Base-by-base conservation (phyloP, 192 early-diverging fungal species). In the Coemansia sp. region DNA sequence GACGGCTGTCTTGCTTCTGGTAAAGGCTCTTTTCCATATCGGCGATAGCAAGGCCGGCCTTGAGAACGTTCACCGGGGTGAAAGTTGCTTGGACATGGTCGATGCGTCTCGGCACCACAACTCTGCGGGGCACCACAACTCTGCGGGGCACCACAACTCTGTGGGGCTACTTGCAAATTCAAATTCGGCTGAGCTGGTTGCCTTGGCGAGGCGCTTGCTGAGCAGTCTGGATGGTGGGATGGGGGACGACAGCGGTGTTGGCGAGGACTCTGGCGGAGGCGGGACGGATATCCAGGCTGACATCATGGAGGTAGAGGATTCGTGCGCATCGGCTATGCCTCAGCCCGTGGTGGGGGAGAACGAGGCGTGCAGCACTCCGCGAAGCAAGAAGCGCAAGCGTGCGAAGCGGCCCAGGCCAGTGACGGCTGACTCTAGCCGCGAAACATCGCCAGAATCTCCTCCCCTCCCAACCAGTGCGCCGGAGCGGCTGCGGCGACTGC, bases 331-430 rank as follows among this genome's bases (percentile, higher is more conserved):
- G 24, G 51, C 51, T 2, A 55, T 55, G 51, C 13, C 51, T 18
- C 56, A 58, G 56, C 35, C 56, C 51, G 26, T 33, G 10, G 28
- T 9, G 56, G 36, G 21, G 3, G 28, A 31, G 51, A 55, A 13
- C 14, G 51, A 55, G 51, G 13, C n/a, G 13, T 55, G 56, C 14
- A 8, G 34, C 7, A 33, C 62, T n/a, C 58, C 42, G 45, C 34
- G 62, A n/a, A 36, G 69, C 57, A 71, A 45, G 62, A 63, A 63
- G 57, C 59, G 37, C 20, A 67, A 64, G 62, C 65, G 62, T 46
- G 18, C 31, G 9, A 43, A 33, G 60, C 71, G 50, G 28, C 20
- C n/a, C 9, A 11, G 18, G 26, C 39, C 28, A 4, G 58, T 35
- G 3, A 48, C 34, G 3, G 20, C 7, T 31, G 26, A 31, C 4